Evolutionary conservation across 768 basidiomycete species (phyloP), one percentile per base, ranked within the genome.

Genomic region (Guyanaporus albipodus): DNA sequence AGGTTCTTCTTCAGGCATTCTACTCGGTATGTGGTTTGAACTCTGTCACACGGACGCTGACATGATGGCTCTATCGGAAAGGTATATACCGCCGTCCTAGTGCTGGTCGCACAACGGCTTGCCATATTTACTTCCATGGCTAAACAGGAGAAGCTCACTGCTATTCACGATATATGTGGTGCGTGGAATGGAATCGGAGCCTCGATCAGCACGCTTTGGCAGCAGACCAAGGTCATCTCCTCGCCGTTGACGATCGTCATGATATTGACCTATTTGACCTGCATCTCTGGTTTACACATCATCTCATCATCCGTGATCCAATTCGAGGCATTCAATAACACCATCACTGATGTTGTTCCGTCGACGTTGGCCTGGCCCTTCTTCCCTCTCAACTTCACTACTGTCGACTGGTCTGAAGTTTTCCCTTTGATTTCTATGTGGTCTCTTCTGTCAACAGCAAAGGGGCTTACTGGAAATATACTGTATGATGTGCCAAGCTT

Each of bases 111-210:
- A 4, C 58, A 59, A 23, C 46, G 23, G 15, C 49, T 62, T 4
- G 46, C 38, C 14, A 18, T 57, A 37, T 50, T 40, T 10, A 23
- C 32, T 4, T 26, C 12, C 15, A 38, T 61, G 31, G 3, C 23
- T 2, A 38, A 32, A 15, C 34, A 23, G 5, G 54, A 51, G 38
- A 59, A 46, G 6, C 49, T 62, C 23, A 58, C 61, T 1, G 46
- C 47, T 0, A 34, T 52, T 3, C 61, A 63, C 11, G 61, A 62
- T 19, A 47, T 46, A n/a, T 43, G 23, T 3, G 32, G 46, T 3
- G 56, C 61, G 6, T 62, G 61, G n/a, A n/a, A n/a, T n/a, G n/a
- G n/a, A n/a, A 49, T 62, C 24, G 61, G 61, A 2, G 49, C 58
- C 3, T 53, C 61, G 1, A 48, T 54, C 23, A 15, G n/a, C 6